Base-by-base conservation (phyloP, 164 flowering plant species). In the Magnolia kwangsiensis region DNA sequence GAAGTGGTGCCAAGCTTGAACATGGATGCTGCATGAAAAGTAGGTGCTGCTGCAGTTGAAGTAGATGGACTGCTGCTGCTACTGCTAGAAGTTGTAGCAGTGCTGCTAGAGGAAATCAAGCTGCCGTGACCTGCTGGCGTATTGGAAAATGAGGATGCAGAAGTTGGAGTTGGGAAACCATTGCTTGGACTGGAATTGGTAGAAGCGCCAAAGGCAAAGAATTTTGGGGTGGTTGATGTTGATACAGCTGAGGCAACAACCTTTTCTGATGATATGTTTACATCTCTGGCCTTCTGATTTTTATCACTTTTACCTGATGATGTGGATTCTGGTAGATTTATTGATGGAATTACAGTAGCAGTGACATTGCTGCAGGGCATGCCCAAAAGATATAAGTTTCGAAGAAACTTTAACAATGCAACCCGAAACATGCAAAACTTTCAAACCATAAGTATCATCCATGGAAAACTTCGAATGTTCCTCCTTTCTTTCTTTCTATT, bases 151-250 rank as follows among this genome's bases (percentile, higher is more conserved):
- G 81, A 79, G 27, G 78, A 69, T 11, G 77, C 21, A 16, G 85
- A 65, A 78, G 87, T 65, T 58, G 89, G 49, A 79, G 82, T 58
- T 77, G 75, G 71, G 58, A 85, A 81, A 2, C 90, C 93, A 78
- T 86, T 88, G 69, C 67, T 80, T 21, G 69, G 66, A 73, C 65
- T 79, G 37, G 85, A 76, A 81, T 73, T 78, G 67, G 83, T 16
- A 31, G 82, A 63, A 1, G 63, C n/a, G 31, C 84, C 86, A 83
- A 82, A 80, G 13, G 86, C 77, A 76, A 82, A 83, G 11, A 79
- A 50, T 63, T 70, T 75, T 20, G 83, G 49, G 65, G 74, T 64
- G 23, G 84, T 13, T 63, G 89, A 81, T 69, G 83, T 50, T 64
- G 84, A 79, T 63, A 70, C 74, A 58, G 55, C 16, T 11, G 79